These are phyloP conservation scores for Penicillium crustosum DNA, from an alignment of 2,329 filamentous ascomycete genomes.

Conservation along the genomic window DNA sequence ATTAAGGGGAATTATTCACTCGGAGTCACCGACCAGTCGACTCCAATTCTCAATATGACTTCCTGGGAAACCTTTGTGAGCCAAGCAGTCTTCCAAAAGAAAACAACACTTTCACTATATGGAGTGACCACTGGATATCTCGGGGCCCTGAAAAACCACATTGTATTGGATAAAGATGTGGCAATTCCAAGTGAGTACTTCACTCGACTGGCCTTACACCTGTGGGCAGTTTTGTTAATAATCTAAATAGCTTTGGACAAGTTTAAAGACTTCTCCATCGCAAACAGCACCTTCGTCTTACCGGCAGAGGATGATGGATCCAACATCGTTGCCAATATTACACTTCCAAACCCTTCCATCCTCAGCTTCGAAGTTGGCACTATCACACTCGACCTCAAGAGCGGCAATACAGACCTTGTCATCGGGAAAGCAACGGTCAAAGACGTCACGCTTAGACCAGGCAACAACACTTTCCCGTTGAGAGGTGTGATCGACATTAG, in stretches of 20 bases:
- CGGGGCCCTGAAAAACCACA: slow-evolving; percentile 22
- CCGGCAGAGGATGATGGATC: slow-evolving; percentile 21
- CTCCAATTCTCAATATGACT: slow-evolving; percentile 16
- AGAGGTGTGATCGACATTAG: slow-evolving; percentile 19
- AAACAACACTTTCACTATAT: slow-evolving; percentile 15
- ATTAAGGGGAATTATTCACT: slow-evolving; percentile 26
- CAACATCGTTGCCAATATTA: slow-evolving; percentile 24
- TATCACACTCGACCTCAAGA: slow-evolving; percentile 22
- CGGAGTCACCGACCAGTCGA: slow-evolving; percentile 12
- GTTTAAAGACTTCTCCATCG: slow-evolving; percentile 21
- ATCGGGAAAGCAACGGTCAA: slow-evolving; percentile 22
- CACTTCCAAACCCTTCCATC: slow-evolving; percentile 24
- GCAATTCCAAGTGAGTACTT: slow-evolving; percentile 13
- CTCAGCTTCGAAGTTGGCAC: slow-evolving; percentile 25
- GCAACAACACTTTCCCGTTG: slow-evolving; percentile 23
- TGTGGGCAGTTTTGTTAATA: background rate
- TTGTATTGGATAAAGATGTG: slow-evolving; percentile 22
- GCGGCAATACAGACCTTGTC: slow-evolving; percentile 11
- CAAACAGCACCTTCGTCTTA: slow-evolving; percentile 22
- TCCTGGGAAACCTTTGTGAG: slow-evolving; percentile 20
- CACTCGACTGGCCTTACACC: background rate
- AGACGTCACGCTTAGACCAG: slow-evolving; percentile 20
- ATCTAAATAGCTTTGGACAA: slow-evolving; percentile 19
- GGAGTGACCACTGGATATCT: slow-evolving; percentile 20
- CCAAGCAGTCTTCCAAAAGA: slow-evolving; percentile 17